Evolutionary conservation across 2,329 filamentous ascomycete genomes (phyloP).

Genomic region (Fusarium longipes): DNA sequence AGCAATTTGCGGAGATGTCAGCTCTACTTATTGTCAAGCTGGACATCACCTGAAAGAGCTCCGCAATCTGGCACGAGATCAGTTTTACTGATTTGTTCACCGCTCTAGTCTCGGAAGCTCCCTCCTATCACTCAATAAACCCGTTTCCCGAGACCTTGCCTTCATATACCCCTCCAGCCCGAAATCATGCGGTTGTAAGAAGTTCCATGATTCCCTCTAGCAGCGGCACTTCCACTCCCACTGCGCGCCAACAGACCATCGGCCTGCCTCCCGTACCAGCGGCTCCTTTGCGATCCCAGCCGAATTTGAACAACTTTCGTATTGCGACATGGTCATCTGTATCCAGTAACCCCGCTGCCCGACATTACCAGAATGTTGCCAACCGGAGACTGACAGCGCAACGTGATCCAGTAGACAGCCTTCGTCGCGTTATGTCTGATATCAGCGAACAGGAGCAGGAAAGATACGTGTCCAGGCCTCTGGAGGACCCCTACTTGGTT

Average conservation of each 20-base stretch:
- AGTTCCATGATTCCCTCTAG: conserved; percentile 38
- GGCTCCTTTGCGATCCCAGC: conserved; percentile 51
- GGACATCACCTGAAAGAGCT: conserved; percentile 8
- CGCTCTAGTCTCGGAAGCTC: conserved; percentile 68
- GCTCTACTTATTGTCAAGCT: conserved; percentile 15
- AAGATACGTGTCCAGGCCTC: conserved; percentile 55
- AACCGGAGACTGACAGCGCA: conserved; percentile 67
- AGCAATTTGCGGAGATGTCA: not conserved
- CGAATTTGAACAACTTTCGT: conserved; percentile 64
- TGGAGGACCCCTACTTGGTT: conserved; percentile 75
- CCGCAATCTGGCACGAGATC: conserved; percentile 30
- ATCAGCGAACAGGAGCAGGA: conserved; percentile 33
- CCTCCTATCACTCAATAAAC: conserved; percentile 70
- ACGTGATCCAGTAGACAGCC: conserved; percentile 49
- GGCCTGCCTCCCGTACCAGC: conserved; percentile 65
- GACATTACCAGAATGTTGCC: conserved; percentile 73
- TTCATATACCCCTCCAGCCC: conserved; percentile 59
- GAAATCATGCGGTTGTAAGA: conserved; percentile 26
- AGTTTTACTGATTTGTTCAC: conserved; percentile 32
- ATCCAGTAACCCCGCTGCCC: conserved; percentile 63
- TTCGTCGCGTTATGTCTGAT: conserved; percentile 40
- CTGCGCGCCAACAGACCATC: conserved; percentile 50
- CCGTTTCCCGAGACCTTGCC: conserved; percentile 62
- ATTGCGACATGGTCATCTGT: conserved; percentile 71
- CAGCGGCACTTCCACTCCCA: conserved; percentile 44